These are phyloP conservation scores for Penicillium soppii DNA, from an alignment of 495 filamentous ascomycete species.

Conservation along the genomic window DNA sequence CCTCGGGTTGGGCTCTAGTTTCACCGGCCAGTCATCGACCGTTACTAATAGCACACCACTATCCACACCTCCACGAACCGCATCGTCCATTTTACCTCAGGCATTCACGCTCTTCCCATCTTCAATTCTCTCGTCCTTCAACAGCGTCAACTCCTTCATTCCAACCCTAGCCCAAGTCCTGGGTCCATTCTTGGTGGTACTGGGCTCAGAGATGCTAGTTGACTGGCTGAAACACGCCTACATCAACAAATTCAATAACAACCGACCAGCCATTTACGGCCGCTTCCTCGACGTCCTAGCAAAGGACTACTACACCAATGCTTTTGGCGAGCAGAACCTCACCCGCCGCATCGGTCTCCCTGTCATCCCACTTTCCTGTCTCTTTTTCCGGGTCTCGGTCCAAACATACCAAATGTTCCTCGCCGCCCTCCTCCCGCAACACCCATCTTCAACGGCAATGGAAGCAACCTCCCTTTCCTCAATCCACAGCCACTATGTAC, in stretches of 20 bases:
- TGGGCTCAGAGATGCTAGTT: constrained; percentile 94
- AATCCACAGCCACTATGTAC: constrained; percentile 52
- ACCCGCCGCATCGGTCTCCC: constrained; percentile 89
- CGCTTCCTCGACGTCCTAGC: constrained; percentile 89
- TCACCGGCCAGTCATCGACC: constrained; percentile 30
- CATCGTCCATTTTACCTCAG: constrained; percentile 71
- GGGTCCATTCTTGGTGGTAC: constrained; percentile 85
- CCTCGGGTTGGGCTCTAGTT: constrained; percentile 30
- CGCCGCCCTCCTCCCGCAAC: constrained; percentile 74
- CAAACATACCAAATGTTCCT: constrained; percentile 99
- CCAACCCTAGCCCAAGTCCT: constrained; percentile 85
- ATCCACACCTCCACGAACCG: constrained; percentile 48
- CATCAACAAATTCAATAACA: constrained; percentile 98
- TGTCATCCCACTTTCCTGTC: constrained; percentile 86
- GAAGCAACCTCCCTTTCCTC: constrained; percentile 63
- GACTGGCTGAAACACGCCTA: constrained; percentile 98
- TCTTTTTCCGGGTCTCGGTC: constrained; percentile 91
- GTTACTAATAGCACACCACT: constrained; percentile 46
- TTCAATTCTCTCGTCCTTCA: constrained; percentile 43
- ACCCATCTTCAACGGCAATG: constrained; percentile 68
- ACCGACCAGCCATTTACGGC: constrained; percentile 81
- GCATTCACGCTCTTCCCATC: constrained; percentile 84
- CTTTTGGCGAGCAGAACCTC: constrained; percentile 85
- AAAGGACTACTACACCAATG: constrained; percentile 97
- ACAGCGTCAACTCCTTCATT: constrained; percentile 43